Evolutionary conservation across 345 rosid genomes (phyloP), one percentile per base, ranked within the genome.

Genomic region (Aurinia saxatilis): DNA sequence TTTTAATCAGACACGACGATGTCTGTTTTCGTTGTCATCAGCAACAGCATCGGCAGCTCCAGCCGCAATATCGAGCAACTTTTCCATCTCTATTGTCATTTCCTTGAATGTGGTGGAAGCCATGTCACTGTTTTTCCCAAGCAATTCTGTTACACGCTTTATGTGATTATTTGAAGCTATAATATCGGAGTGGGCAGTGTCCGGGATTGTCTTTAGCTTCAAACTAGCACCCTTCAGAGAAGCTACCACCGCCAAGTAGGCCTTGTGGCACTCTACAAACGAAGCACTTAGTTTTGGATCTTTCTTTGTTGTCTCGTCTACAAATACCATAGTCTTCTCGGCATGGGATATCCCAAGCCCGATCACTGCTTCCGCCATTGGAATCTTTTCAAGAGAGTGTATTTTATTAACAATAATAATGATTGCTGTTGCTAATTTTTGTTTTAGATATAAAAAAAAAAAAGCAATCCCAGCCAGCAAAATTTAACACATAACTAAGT

Each of bases 31-130:
- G 3, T 71, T 66, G 25, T 71, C 75, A 8, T 71, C 71, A n/a
- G 64, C 75, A 39, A 71, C 36, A 14, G 75, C 66, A 58, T 71
- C 75, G 4, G 75, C 51, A 29, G 75, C 75, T 35, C 71, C 70
- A 36, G 75, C 66, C 1, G 75, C 71, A 50, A 71, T 60, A 42
- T 64, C 71, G 1, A 71, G 13, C 1, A 71, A 58, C 13, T 50
- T 64, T 18, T 50, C 70, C 75, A 71, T 71, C 42, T 71, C 50
- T 33, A 57, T 18, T 6, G 54, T 71, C 75, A 71, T 71, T 8
- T 50, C 70, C 40, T 42, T 65, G 1, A 71, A 55, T 1, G 41
- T 7, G 6, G 48, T 42, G 2, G 75, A 71, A 50, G 75, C 35
- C 13, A 4, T 6, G 36, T 65, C 71, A 8, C 0, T 71, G 48